Base-by-base conservation (phyloP, 768 basidiomycete genomes). In the Lentinula boryana region DNA sequence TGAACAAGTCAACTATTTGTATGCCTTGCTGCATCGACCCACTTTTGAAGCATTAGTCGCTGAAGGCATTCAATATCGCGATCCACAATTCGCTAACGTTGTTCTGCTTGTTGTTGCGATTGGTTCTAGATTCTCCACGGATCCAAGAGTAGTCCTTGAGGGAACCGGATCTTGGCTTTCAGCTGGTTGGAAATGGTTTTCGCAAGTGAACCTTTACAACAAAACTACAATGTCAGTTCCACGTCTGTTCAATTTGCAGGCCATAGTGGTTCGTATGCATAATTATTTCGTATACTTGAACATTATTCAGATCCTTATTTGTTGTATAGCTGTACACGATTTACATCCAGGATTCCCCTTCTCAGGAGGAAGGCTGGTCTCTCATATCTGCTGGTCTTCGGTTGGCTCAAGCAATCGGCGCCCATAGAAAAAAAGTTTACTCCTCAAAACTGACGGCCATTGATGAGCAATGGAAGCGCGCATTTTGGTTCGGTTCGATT, bases 381-480 rank as follows among this genome's bases (percentile, higher is more conserved):
- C 49, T 74, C 9, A 69, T 75, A 3, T 79, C 78, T 1, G 60
- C 76, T 33, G 75, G 76, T 43, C 60, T 82, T 9, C 76, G 79
- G 3, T 66, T 75, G 12, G 76, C 76, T 0, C 71, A 80, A 63
- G 81, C 82, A 61, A 70, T 80, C 38, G 84, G 67, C 10, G 80
- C 81, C 66, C 40, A 57, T 35, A 27, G 44, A 21, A 43, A 35
- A 32, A 57, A 48, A 32, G 31, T 48, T 9, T 43, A 48, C n/a
- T 21, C 33, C 18, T 38, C 53, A 12, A 56, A 63, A 41, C 23
- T 65, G 69, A 18, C 60, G 71, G 2, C 27, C 10, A 80, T 86
- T 59, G 71, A 80, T 36, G 84, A 87, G 64, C 66, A 81, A 40
- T 84, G 80, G 74, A 84, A 81, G 58, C 72, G 77, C 12, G 72